These are phyloP conservation scores for Somion occarium DNA, from an alignment of 1,284 basidiomycete genomes.

Conservation along the genomic window DNA sequence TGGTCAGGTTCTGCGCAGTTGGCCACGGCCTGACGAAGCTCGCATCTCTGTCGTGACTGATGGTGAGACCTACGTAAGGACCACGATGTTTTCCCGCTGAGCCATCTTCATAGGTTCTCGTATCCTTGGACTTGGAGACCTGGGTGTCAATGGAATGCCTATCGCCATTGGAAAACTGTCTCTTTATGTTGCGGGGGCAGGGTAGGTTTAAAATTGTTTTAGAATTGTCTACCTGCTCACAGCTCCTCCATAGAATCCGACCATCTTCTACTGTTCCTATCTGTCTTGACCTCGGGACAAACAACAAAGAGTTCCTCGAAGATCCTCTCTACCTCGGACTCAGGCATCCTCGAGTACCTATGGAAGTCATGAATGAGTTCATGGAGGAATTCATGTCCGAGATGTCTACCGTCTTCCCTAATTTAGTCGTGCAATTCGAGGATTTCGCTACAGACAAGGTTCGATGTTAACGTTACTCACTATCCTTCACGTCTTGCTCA, in stretches of 20 bases:
- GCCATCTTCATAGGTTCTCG: constrained; percentile 55
- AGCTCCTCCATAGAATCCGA: constrained; percentile 60
- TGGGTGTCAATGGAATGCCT: constrained; percentile 86
- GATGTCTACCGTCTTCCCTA: constrained; percentile 71
- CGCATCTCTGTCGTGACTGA: constrained; percentile 87
- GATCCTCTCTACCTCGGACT: constrained; percentile 92
- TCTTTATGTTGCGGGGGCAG: constrained; percentile 86
- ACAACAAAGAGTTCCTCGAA: constrained; percentile 76
- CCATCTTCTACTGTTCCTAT: constrained; percentile 86
- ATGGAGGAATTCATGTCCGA: constrained; percentile 94
- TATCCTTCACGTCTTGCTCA: background rate
- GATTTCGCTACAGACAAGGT: constrained; percentile 82
- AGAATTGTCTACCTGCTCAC: background rate
- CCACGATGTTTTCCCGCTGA: constrained; percentile 3
- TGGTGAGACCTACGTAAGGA: constrained; percentile 40
- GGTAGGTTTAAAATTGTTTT: constrained; percentile 37
- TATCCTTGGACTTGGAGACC: constrained; percentile 90
- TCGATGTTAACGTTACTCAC: background rate
- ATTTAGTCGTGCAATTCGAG: constrained; percentile 90
- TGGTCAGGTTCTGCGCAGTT: constrained; percentile 64
- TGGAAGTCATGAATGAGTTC: constrained; percentile 70
- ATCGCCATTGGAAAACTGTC: constrained; percentile 93
- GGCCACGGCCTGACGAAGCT: constrained; percentile 71
- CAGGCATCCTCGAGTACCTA: constrained; percentile 63
- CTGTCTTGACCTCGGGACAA: constrained; percentile 83